Evolutionary conservation across 495 filamentous ascomycete species (phyloP).

Genomic region (Mytilinidion resinicola): DNA sequence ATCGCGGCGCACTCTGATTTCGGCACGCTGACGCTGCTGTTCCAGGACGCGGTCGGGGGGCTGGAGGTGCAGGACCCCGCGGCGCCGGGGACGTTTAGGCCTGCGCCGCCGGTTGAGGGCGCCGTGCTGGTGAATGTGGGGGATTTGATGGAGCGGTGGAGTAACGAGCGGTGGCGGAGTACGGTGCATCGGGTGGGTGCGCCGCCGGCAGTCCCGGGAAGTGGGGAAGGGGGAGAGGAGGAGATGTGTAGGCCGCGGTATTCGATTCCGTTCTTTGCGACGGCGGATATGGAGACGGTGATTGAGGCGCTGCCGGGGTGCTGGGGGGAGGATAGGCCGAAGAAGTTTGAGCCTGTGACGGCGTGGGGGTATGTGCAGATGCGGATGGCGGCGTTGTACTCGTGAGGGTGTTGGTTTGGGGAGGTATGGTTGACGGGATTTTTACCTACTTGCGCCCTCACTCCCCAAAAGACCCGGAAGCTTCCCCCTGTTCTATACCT

Average conservation of each 20-base stretch:
- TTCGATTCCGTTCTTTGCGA: constrained; percentile 59
- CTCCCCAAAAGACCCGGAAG: no score
- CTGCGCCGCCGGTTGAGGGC: constrained; percentile 1
- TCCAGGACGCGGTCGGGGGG: constrained; percentile 44
- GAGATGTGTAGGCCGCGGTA: constrained; percentile 48
- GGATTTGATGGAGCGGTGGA: constrained; percentile 25
- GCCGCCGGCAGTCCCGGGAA: constrained; percentile 4
- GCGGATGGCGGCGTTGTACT: constrained; percentile 33
- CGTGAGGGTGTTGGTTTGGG: not conserved
- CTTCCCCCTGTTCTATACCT: no score
- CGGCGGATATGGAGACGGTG: constrained; percentile 47
- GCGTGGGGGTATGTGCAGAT: constrained; percentile 32
- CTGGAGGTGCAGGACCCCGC: constrained; percentile 41
- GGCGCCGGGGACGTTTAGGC: not conserved
- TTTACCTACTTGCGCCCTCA: no score
- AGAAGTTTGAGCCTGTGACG: constrained; percentile 34
- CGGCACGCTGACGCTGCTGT: constrained; percentile 45
- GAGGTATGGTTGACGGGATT: no score
- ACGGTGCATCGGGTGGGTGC: constrained; percentile 17
- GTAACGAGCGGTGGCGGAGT: constrained; percentile 13
- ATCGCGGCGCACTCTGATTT: constrained; percentile 42
- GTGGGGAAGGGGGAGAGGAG: constrained; percentile 18
- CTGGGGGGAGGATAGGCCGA: constrained; percentile 29
- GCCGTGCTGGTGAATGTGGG: constrained; percentile 24
- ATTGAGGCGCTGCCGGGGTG: constrained; percentile 54